A percentile compares a stretch with the other conserved stretches of the same genome.
phyloP scores from a whole-genome alignment of 2,329 filamentous ascomycete species.

The Trichoderma sp. region DNA sequence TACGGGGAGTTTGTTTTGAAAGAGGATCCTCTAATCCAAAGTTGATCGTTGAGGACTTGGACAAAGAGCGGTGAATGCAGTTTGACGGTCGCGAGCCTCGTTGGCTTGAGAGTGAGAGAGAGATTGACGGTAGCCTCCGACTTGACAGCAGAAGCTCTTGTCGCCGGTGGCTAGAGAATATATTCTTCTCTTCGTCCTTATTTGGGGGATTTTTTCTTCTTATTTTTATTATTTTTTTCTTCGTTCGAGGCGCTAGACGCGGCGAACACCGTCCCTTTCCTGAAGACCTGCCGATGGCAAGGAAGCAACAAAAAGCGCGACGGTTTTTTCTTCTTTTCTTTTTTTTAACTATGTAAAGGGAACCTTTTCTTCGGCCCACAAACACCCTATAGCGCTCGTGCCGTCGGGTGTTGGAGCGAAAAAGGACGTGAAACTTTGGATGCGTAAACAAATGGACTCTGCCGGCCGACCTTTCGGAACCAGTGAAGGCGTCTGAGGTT shows the following conservation, averaged over 20 bases:
- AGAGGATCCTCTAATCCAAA: conserved; percentile 38
- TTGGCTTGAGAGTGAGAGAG: not conserved
- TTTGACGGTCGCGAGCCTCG: conserved; percentile 50
- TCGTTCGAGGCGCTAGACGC: conserved; percentile 4
- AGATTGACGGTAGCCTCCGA: not conserved
- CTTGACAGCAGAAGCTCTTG: not conserved
- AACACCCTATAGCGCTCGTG: not conserved
- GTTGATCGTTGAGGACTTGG: conserved; percentile 51
- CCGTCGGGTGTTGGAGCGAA: not conserved
- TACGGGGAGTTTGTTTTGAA: conserved; percentile 26
- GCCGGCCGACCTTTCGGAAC: conserved; percentile 49
- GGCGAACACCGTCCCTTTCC: conserved; percentile 9
- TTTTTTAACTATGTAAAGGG: conserved; percentile 16
- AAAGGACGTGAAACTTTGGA: not conserved
- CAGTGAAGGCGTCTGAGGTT: conserved; percentile 64
- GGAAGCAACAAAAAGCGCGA: conserved; percentile 6
- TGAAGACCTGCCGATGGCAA: not conserved
- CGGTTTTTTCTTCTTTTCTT: not conserved
- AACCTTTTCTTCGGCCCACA: not conserved
- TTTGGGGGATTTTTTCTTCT: not conserved
- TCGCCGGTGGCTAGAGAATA: not conserved
- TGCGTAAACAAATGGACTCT: conserved; percentile 25
- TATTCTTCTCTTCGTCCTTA: not conserved
- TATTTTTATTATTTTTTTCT: conserved; percentile 2
- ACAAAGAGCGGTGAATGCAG: conserved; percentile 73